Base-by-base conservation (phyloP, 2,329 filamentous ascomycete species). In the Tolypocladium ovalisporum region DNA sequence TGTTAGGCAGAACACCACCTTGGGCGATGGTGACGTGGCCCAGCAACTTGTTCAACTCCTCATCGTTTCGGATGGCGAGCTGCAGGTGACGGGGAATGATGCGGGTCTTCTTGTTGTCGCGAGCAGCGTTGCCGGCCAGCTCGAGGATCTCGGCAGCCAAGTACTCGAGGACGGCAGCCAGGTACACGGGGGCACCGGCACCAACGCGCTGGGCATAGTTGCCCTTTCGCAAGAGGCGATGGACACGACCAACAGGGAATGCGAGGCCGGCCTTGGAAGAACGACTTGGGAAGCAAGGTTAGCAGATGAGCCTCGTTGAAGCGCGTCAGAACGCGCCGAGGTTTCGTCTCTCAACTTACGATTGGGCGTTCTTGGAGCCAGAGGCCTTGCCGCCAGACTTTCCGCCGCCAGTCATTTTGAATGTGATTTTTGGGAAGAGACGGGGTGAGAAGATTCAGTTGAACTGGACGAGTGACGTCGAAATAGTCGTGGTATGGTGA, bases 101-200 rank as follows among this genome's bases (percentile, higher is more conserved):
- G 88, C 94, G 92, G 64, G 93, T 99, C 89, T 97, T 97, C 90
- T 99, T 99, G 87, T 97, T 97, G 81, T 99, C 94, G 69, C 94
- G 93, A 63, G 94, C 94, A 70, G 94, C 94, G 77, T 99, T 99
- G 69, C 94, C 94, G 75, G 94, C 94, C 79, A 99, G 81, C 80
- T 99, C 94, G 71, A 99, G 91, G 68, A 99, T 97, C 82, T 99
- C 94, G 65, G 94, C 94, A 67, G 94, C 93, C 60, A 99, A 88
- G 75, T 99, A 99, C 80, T 99, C 94, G 54, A 99, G 90, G 57
- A 99, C 94, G 57, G 93, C 93, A 65, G 93, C 93, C 64, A 97
- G 88, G 76, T 97, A 97, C 71, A 97, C 93, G 64, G 93, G 93
- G 66, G 93, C 93, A 83, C 89, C 93, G 71, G 93, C 93, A 92